Base-by-base conservation (phyloP, 768 basidiomycete genomes). In the Naematelia encephala region DNA sequence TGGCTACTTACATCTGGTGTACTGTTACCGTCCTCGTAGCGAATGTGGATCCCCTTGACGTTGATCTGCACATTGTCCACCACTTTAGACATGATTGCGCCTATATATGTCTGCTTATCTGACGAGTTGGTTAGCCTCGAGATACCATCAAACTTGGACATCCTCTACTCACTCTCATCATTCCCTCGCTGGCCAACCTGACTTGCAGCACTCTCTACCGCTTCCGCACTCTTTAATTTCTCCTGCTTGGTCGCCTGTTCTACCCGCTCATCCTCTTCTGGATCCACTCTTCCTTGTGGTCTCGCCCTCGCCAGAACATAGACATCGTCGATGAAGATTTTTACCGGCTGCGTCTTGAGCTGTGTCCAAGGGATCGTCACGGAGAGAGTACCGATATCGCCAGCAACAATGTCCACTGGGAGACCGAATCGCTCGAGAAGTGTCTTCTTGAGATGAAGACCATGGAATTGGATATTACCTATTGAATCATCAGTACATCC, bases 11-110 rank as follows among this genome's bases (percentile, higher is more conserved):
- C 92, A 26, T 88, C 90, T 27, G 93, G 93, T 25, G 92, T 91
- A 67, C 91, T 96, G 67, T 91, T 76, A 51, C 87, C 87, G 79
- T 99, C 96, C 78, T 99, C 96, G 69, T 97, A 99, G 53, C 96
- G 87, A 47, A 98, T 79, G 75, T 99, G 96, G 45, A 99, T 90
- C 68, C 96, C 94, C 78, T 88, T 90, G 60, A 98, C 85, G 12
- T 91, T 92, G 23, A 98, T 85, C 79, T 99, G 96, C 23, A 98
- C 77, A 72, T 99, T 99, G 79, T 98, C 94, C 64, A 98, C 85
- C 57, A 98, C 84, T 74, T 94, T 96, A 46, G 87, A 83, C 44
- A 87, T 85, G 48, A 98, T 79, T 16, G 91, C 90, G 45, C 88
- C 83, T 69, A 89, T 80, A 60, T 94, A 83, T 5, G 89, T 87